A percentile compares a stretch with the other conserved stretches of the same genome.
Evolutionary conservation across 495 filamentous ascomycete genomes (phyloP).

Genomic region (Aspergillus asperescens): DNA sequence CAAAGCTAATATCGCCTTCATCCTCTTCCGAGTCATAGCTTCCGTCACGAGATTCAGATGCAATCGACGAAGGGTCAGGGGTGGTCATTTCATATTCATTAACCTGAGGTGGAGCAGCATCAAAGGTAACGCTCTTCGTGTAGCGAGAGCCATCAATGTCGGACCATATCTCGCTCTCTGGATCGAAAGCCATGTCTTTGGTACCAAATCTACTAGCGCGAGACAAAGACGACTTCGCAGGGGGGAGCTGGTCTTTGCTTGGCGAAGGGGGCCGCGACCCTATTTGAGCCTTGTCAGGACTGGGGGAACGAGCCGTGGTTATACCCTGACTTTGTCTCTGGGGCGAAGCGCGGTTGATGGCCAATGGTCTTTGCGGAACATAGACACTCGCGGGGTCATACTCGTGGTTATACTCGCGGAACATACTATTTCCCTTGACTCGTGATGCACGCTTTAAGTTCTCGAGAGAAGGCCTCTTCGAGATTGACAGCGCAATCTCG

Average conservation of each 20-base stretch:
- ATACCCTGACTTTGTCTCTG: slow-evolving; percentile 40
- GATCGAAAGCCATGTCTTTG: slow-evolving; percentile 59
- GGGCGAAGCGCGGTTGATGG: slow-evolving; percentile 48
- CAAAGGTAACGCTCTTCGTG: slow-evolving; percentile 94
- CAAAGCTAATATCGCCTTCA: slow-evolving; percentile 67
- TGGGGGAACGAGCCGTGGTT: slow-evolving; percentile 10
- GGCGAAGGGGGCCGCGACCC: slow-evolving; percentile 51
- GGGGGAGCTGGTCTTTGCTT: slow-evolving; percentile 69
- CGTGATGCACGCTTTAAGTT: slow-evolving; percentile 87
- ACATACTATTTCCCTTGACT: slow-evolving; percentile 95
- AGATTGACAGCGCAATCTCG: slow-evolving; percentile 58
- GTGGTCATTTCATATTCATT: slow-evolving; percentile 98
- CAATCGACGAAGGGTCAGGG: slow-evolving; percentile 83
- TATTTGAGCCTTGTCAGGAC: slow-evolving; percentile 26
- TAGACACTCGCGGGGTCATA: slow-evolving; percentile 78
- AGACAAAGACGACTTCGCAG: slow-evolving; percentile 78
- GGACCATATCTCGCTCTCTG: slow-evolving; percentile 66
- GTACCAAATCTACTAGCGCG: slow-evolving; percentile 62
- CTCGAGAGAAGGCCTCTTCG: slow-evolving; percentile 83
- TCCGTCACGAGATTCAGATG: slow-evolving; percentile 79
- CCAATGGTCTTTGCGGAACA: slow-evolving; percentile 71
- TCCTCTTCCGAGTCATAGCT: slow-evolving; percentile 85
- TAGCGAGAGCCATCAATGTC: slow-evolving; percentile 67
- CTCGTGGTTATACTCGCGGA: slow-evolving; percentile 81
- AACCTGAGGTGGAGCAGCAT: slow-evolving; percentile 84